Base-by-base conservation (phyloP, 2,329 filamentous ascomycete species). In the Penicillium fuscoglaucum region DNA sequence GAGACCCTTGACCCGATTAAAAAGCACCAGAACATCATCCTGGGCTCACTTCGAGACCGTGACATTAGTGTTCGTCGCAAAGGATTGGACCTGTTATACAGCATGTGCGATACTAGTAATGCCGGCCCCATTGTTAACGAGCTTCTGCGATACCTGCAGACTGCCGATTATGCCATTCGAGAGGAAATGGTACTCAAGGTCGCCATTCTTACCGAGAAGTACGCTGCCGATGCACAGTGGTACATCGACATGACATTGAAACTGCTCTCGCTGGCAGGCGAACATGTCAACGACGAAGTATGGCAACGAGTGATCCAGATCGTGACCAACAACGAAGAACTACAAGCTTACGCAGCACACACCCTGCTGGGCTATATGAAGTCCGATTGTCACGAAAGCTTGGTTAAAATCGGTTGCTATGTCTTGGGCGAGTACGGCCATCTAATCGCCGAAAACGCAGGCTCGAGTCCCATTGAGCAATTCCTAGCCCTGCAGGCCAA, bases 181-280 rank as follows among this genome's bases (percentile, higher is more conserved):
- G 96, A 99, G 78, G 95, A 99, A 76, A 99, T 99, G 95, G 95
- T 98, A 4, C 82, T 99, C 62, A 99, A 99, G 79, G 96, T 99
- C 76, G 95, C 95, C 52, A 99, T 99, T 70, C 77, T 99, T 64
- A 98, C 96, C 0, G 95, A 99, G 74, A 98, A 98, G 73, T 99
- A 99, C 73, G 95, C 95, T 26, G 97, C 93, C 0, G 95, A 99
- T 70, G 91, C 96, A 21, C 93, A 98, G 79, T 99, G 95, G 95
- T 99, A 99, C 75, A 96, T 99, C 62, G 93, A 99, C 72, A 97
- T 98, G 66, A 96, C 95, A 12, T 82, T 99, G 65, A 87, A 93
- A 56, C 84, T 99, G 52, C 93, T 99, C 59, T 92, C 93, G 58
- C 93, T 98, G 86, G 95, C 96, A 3, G 95, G 95, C 66, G 95